A percentile compares a stretch with the other conserved stretches of the same genome.
phyloP scores from a whole-genome alignment of 176 grass and related monocot species.

The Alopecurus myosuroides region DNA sequence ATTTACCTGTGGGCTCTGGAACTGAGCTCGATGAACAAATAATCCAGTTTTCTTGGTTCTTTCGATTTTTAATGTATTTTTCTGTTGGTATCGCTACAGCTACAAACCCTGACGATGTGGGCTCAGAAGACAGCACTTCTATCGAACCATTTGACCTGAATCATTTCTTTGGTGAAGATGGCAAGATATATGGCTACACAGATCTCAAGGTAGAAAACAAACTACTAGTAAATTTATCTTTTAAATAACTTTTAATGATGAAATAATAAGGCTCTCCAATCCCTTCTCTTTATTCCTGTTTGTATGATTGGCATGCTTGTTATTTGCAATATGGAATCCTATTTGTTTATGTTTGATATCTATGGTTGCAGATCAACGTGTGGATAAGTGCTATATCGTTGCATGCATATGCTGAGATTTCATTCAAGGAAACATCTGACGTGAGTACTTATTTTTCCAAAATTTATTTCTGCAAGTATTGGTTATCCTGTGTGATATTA shows the following conservation, averaged over 20 bases:
- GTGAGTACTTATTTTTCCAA: conserved; percentile 47
- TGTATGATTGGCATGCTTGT: background rate
- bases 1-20: background rate
- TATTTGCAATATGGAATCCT: background rate
- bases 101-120: conserved; percentile 47
- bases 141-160: conserved; percentile 76
- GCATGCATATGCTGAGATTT: conserved; percentile 77
- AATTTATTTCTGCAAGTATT: background rate
- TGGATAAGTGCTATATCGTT: conserved; percentile 83
- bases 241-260: background rate
- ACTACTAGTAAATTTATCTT: background rate
- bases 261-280: background rate
- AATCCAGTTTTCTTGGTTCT: conserved; percentile 8
- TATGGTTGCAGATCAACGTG: conserved; percentile 75
- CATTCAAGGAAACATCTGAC: conserved; percentile 56
- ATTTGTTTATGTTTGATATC: background rate
- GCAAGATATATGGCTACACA: conserved; percentile 95
- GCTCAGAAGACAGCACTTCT: conserved; percentile 32
- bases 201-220: conserved; percentile 56
- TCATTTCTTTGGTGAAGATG: conserved; percentile 91
- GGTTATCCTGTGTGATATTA: background rate
- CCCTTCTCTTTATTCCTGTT: background rate
- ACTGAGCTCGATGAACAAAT: background rate
- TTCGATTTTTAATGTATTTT: conserved; percentile 6
- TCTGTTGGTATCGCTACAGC: conserved; percentile 41